phyloP scores from a whole-genome alignment of 345 rosid genomes.

The Eucalyptus grandis region DNA sequence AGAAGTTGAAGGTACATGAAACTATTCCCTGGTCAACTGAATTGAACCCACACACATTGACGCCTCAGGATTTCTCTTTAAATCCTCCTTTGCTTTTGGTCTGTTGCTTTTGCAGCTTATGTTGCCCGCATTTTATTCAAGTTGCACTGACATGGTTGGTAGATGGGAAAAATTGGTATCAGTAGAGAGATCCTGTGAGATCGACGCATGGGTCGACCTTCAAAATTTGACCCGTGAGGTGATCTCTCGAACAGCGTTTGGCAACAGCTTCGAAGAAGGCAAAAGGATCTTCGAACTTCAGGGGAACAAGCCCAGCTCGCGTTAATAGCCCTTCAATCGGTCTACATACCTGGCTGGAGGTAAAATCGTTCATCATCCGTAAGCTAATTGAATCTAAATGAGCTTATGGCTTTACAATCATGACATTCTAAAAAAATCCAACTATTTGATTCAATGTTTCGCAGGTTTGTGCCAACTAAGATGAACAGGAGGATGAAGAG shows the following conservation, averaged over 20 bases:
- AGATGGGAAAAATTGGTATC: constrained; percentile 12
- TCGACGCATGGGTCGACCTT: constrained; percentile 26
- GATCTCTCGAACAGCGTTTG: constrained; percentile 34
- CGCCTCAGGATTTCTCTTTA: too few species aligned
- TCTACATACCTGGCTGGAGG: not conserved
- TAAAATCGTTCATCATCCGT: not conserved
- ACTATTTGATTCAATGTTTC: not conserved
- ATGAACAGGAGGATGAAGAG: constrained; percentile 24
- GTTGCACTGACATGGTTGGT: constrained; percentile 7
- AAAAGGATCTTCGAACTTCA: constrained; percentile 14
- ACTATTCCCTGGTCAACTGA: too few species aligned
- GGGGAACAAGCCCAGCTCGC: not conserved
- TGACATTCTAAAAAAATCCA: not conserved
- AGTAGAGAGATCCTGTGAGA: constrained; percentile 3
- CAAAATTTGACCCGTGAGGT: constrained; percentile 15
- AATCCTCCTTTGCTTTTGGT: too few species aligned
- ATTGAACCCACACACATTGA: too few species aligned
- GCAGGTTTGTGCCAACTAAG: constrained; percentile 35
- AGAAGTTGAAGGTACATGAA: too few species aligned
- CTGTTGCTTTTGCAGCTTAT: not conserved
- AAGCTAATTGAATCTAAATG: not conserved
- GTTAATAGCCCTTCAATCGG: too few species aligned
- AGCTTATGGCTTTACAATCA: not conserved
- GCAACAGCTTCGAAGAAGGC: constrained; percentile 30
- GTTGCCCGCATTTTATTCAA: constrained; percentile 9